Conservation (phyloP, 2,329 filamentous ascomycete genomes). For the Sarocladium kiliense region DNA sequence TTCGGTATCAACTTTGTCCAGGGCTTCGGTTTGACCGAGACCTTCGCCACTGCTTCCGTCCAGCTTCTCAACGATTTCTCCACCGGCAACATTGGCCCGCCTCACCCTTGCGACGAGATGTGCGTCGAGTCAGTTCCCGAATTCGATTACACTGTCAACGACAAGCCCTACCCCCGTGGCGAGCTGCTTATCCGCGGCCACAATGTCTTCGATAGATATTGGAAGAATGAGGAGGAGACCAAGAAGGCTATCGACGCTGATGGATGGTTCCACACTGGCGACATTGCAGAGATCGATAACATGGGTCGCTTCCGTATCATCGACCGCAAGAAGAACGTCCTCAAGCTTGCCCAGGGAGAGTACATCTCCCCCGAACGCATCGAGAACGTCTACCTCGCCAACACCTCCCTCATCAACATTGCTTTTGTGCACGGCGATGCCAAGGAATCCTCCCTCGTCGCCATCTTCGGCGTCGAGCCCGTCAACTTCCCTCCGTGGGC, state of each 20-base stretch:
- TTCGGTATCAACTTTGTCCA: conserved; percentile 76
- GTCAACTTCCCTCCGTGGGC: conserved; percentile 78
- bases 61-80: conserved; percentile 69
- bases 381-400: conserved; percentile 88
- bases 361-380: conserved; percentile 97
- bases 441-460: conserved; percentile 75
- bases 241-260: conserved; percentile 74
- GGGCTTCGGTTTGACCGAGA: conserved; percentile 92
- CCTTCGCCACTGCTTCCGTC: conserved; percentile 70
- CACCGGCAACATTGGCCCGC: conserved; percentile 75
- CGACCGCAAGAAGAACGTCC: conserved; percentile 97
- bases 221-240: conserved; percentile 85
- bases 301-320: conserved; percentile 87
- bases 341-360: conserved; percentile 96
- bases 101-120: conserved; percentile 63
- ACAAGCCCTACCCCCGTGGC: conserved; percentile 85
- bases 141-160: conserved; percentile 84
- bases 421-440: conserved; percentile 90
- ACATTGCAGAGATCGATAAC: conserved; percentile 81
- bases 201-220: conserved; percentile 81
- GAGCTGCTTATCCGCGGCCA: conserved; percentile 81
- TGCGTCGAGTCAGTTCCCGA: conserved; percentile 86
- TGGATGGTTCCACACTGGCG: conserved; percentile 96
- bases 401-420: conserved; percentile 69
- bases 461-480: conserved; percentile 82